Evolutionary conservation across 1,139 yeast species (phyloP).

Genomic region (Tardiomyces blankii): DNA sequence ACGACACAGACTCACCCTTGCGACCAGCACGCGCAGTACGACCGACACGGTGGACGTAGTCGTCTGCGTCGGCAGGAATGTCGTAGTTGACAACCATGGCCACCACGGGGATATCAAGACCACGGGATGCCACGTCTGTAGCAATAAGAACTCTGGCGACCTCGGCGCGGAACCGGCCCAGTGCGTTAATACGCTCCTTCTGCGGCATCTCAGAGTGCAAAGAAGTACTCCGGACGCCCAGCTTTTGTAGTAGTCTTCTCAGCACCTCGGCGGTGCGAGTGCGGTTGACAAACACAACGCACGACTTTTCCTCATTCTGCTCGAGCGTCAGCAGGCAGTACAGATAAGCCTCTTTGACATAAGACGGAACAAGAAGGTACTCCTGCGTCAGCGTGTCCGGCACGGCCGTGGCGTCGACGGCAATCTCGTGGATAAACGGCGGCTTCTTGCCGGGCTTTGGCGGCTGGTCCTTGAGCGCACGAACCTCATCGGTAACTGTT

Average conservation of each 20-base stretch:
- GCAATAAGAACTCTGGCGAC: conserved; percentile 90
- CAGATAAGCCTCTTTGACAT: conserved; percentile 83
- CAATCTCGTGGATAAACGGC: conserved; percentile 75
- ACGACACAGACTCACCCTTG: conserved; percentile 54
- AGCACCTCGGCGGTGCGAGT: conserved; percentile 83
- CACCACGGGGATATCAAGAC: conserved; percentile 90
- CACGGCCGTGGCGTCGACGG: conserved; percentile 58
- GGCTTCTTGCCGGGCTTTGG: conserved; percentile 49
- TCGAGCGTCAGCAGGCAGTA: conserved; percentile 55
- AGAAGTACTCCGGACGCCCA: conserved; percentile 77
- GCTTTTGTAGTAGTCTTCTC: conserved; percentile 57
- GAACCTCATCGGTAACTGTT: conserved; percentile 86
- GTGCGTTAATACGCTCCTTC: conserved; percentile 75
- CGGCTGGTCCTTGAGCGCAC: conserved; percentile 64
- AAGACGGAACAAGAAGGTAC: conserved; percentile 55
- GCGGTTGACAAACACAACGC: conserved; percentile 82
- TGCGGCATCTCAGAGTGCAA: conserved; percentile 95
- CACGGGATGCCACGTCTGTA: conserved; percentile 95
- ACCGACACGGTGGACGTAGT: conserved; percentile 96
- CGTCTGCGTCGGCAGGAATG: conserved; percentile 94
- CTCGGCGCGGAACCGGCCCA: conserved; percentile 87
- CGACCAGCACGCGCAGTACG: conserved; percentile 99
- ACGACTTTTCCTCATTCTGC: conserved; percentile 53
- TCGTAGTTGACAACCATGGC: conserved; percentile 85
- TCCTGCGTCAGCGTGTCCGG: conserved; percentile 60